Conservation (phyloP, 768 basidiomycete species). For the Austroboletus eburneus region DNA sequence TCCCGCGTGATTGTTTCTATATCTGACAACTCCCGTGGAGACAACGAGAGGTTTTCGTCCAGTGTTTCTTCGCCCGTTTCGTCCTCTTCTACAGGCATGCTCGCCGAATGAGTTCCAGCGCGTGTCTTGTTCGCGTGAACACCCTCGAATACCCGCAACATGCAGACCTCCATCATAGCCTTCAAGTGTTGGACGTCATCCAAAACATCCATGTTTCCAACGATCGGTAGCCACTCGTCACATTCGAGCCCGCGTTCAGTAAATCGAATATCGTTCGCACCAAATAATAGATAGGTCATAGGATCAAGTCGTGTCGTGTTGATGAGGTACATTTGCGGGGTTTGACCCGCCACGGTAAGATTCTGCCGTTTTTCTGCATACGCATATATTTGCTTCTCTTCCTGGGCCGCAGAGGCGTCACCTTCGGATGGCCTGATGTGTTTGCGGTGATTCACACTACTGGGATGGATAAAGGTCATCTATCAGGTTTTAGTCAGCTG, state of each 20-base stretch:
- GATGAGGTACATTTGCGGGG: constrained; percentile 65
- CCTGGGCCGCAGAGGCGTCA: constrained; percentile 16
- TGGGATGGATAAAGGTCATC: constrained; percentile 77
- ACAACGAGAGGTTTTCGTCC: constrained; percentile 49
- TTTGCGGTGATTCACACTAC: constrained; percentile 79
- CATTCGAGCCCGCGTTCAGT: constrained; percentile 74
- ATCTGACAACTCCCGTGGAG: constrained; percentile 66
- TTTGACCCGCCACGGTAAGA: constrained; percentile 43
- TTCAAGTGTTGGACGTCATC: constrained; percentile 85
- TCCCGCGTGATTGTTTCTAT: constrained; percentile 71
- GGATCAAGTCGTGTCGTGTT: constrained; percentile 84
- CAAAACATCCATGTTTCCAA: constrained; percentile 66
- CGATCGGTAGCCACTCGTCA: constrained; percentile 86
- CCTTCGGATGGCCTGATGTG: constrained; percentile 27
- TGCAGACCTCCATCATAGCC: constrained; percentile 70
- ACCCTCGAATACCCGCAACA: constrained; percentile 89
- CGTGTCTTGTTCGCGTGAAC: constrained; percentile 44
- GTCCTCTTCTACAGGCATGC: constrained; percentile 39
- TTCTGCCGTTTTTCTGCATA: constrained; percentile 84
- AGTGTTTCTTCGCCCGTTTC: constrained; percentile 54
- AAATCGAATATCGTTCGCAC: constrained; percentile 73
- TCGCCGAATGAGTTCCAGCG: constrained; percentile 28
- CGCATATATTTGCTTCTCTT: constrained; percentile 75
- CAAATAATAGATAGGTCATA: constrained; percentile 87
- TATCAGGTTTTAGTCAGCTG: constrained; percentile 28